phyloP scores from a whole-genome alignment of 2,329 filamentous ascomycete genomes.

The Berkeleyomyces basicola region DNA sequence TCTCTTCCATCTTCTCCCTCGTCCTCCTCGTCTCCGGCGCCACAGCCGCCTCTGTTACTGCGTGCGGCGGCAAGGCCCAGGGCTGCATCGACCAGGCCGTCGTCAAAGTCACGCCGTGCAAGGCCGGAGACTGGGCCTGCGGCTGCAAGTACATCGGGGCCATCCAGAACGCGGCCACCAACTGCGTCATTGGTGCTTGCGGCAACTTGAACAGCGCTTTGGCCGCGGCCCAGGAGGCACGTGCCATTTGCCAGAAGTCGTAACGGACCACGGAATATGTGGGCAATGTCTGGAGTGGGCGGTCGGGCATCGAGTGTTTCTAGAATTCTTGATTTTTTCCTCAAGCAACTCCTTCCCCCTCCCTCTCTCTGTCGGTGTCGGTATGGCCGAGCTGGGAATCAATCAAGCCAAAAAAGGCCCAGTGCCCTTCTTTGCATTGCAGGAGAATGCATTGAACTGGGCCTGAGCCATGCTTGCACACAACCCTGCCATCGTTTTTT shows the following conservation, averaged over 20 bases:
- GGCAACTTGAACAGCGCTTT: not conserved
- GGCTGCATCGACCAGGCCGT: conserved; percentile 5
- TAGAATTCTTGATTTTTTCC: not conserved
- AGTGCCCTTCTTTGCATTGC: not conserved
- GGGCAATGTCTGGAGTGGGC: not conserved
- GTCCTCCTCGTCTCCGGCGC: not conserved
- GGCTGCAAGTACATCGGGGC: conserved; percentile 1
- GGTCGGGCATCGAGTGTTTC: not conserved
- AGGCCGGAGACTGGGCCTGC: conserved; percentile 1
- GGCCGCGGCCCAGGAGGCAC: not conserved
- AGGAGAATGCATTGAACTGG: not conserved
- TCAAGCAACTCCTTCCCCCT: not conserved
- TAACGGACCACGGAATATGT: not conserved
- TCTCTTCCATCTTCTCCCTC: not conserved
- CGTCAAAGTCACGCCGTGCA: not conserved
- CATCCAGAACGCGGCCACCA: conserved; percentile 2
- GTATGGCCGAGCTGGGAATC: not conserved
- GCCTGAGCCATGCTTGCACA: not conserved
- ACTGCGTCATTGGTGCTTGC: not conserved
- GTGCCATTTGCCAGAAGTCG: not conserved
- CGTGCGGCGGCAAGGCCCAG: conserved; percentile 3
- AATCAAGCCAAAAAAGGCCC: not conserved
- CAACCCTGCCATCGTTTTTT: not conserved
- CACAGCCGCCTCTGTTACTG: not conserved
- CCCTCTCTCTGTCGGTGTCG: not conserved